Percentiles rank a stretch among this genome's conserved stretches.
Evolutionary conservation across 2,329 filamentous ascomycete genomes (phyloP).

Genomic region (Fusarium dimerum): DNA sequence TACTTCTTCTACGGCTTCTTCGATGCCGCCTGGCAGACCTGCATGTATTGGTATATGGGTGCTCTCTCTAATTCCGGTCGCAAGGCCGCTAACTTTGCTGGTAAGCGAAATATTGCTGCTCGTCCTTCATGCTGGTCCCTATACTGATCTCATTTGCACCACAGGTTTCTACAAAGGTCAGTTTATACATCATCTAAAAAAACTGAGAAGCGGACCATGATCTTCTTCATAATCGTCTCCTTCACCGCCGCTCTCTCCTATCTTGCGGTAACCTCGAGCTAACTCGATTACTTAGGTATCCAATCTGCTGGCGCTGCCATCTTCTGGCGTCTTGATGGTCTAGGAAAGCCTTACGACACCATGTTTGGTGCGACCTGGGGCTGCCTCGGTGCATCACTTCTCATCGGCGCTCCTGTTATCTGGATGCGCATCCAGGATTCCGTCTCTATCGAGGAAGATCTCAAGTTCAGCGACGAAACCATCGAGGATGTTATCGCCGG

Average conservation of each 20-base stretch:
- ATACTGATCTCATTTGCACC: not conserved
- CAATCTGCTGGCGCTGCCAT: slow-evolving; percentile 31
- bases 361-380: slow-evolving; percentile 74
- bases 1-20: slow-evolving; percentile 73
- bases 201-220: no score
- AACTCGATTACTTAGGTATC: slow-evolving; percentile 9
- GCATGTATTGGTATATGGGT: slow-evolving; percentile 69
- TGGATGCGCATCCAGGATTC: slow-evolving; percentile 76
- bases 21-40: slow-evolving; percentile 64
- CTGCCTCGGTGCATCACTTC: slow-evolving; percentile 67
- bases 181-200: not conserved
- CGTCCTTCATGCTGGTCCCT: not conserved
- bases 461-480: slow-evolving; percentile 85
- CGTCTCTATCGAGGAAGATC: slow-evolving; percentile 74
- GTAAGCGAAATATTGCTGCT: slow-evolving; percentile 13
- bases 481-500: slow-evolving; percentile 61
- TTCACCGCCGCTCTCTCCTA: no score
- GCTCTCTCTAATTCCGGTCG: slow-evolving; percentile 86
- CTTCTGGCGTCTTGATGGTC: slow-evolving; percentile 30
- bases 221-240: no score
- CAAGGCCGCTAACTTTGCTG: slow-evolving; percentile 80
- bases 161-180: slow-evolving; percentile 73
- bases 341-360: slow-evolving; percentile 58
- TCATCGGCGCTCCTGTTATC: slow-evolving; percentile 78
- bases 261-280: not conserved